Conservation (phyloP, 345 rosid species). For the Trapa incisa region DNA sequence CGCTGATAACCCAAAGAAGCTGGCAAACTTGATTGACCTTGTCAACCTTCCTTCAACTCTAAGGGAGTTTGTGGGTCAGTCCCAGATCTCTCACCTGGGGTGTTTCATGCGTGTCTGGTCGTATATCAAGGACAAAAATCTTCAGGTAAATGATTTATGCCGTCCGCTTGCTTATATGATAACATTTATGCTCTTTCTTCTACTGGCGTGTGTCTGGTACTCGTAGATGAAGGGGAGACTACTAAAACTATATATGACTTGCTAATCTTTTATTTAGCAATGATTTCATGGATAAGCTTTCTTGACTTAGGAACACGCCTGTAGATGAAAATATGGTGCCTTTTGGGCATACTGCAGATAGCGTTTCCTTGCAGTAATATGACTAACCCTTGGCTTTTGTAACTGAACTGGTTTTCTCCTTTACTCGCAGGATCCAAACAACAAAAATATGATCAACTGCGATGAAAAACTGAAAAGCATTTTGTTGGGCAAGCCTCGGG, state of each 20-base stretch:
- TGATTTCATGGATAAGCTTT: no score
- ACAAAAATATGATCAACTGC: constrained; percentile 75
- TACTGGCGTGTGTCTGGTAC: background rate
- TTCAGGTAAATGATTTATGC: constrained; percentile 39
- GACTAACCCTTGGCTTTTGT: background rate
- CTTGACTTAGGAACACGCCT: no score
- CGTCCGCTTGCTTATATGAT: background rate
- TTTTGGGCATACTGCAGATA: background rate
- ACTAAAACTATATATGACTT: background rate
- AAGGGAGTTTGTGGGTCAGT: constrained; percentile 79
- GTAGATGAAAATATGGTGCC: background rate
- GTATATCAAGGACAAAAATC: constrained; percentile 75
- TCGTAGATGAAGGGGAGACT: background rate
- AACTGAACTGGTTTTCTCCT: background rate
- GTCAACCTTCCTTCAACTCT: constrained; percentile 76
- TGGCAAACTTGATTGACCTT: constrained; percentile 71
- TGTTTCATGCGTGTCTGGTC: constrained; percentile 89
- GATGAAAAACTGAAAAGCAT: constrained; percentile 64
- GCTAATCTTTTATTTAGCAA: no score
- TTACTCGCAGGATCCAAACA: constrained; percentile 47
- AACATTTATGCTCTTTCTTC: background rate
- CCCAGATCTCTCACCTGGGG: constrained; percentile 79
- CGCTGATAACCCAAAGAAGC: constrained; percentile 70
- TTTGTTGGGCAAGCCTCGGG: constrained; percentile 58
- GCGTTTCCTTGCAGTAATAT: background rate